These are phyloP conservation scores for Lactarius evosmus DNA, from an alignment of 768 basidiomycete genomes.

Conservation along the genomic window DNA sequence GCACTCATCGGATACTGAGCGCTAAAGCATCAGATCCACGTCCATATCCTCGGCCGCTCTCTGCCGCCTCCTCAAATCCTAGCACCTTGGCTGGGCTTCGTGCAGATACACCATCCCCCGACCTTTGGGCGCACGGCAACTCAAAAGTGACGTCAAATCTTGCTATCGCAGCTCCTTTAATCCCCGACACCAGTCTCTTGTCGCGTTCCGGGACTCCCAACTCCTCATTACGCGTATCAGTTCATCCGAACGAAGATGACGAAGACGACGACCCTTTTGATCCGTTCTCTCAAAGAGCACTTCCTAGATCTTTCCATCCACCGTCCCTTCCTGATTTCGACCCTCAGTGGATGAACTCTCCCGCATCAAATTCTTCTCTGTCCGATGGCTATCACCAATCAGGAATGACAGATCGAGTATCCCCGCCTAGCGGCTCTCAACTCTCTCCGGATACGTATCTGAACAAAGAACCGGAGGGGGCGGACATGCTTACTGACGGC, in stretches of 20 bases:
- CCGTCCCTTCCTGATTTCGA: slow-evolving; percentile 64
- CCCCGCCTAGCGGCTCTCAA: slow-evolving; percentile 19
- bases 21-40: slow-evolving; percentile 90
- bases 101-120: slow-evolving; percentile 83
- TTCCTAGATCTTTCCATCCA: slow-evolving; percentile 59
- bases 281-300: slow-evolving; percentile 55
- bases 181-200: slow-evolving; percentile 59
- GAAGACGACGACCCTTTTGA: slow-evolving; percentile 88
- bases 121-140: slow-evolving; percentile 78
- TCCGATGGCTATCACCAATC: slow-evolving; percentile 47
- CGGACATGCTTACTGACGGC: slow-evolving; percentile 72
- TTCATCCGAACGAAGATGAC: slow-evolving; percentile 55
- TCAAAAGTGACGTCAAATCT: slow-evolving; percentile 76
- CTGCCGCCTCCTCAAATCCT: slow-evolving; percentile 65
- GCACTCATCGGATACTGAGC: slow-evolving; percentile 80
- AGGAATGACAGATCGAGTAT: slow-evolving; percentile 26
- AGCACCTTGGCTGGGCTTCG: slow-evolving; percentile 49
- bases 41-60: slow-evolving; percentile 77
- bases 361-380: slow-evolving; percentile 47
- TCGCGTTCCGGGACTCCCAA: slow-evolving; percentile 65
- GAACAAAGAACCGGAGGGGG: slow-evolving; percentile 48
- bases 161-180: slow-evolving; percentile 86
- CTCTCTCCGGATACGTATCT: slow-evolving; percentile 23
- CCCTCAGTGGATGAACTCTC: slow-evolving; percentile 51
- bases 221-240: slow-evolving; percentile 62